Evolutionary conservation across 306 rosid species (phyloP), one percentile per base, ranked within the genome.

Genomic region (Corylus americana): DNA sequence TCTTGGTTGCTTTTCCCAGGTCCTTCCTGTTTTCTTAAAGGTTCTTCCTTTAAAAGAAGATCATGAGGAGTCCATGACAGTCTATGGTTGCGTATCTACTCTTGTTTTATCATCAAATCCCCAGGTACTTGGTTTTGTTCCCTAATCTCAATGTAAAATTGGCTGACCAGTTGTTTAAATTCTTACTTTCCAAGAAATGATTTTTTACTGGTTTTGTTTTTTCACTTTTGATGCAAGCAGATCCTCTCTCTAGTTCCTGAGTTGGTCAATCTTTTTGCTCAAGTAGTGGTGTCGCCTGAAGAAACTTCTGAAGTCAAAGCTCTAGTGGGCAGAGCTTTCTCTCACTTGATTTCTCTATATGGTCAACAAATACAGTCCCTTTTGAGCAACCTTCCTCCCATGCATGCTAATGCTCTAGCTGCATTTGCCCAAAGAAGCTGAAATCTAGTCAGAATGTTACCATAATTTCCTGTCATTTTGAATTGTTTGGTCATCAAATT

Each of bases 21-120:
- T 96, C 74, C 98, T 91, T 83, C 98, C 97, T 48, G 93, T 93
- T 75, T 93, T 93, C 87, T 73, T 96, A 83, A 90, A 90, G 84
- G 97, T 80, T 77, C 97, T 96, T 79, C 99, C 99, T 45, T 83
- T 96, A 48, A 96, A 93, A 89, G 99, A 96, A 90, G 99, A 96
- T 79, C 97, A 69, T 0, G 99, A 96, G 73, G 99, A 96, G 82
- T 96, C 99, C 70, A 85, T 96, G 93, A 86, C 96, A 13, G 98
- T 96, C 48, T 96, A 91, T 78, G 89, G 90, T 77, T 96, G 99
- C 5, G 77, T 96, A 53, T 89, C 92, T 35, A 86, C 90, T 57
- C 97, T 96, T 69, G 94, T 96, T 77, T 72, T 96, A 55, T 89
- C 97, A 73, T 93, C 99, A 70, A 96, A 96, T 88, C 89, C 94